phyloP scores from a whole-genome alignment of 805 yeast genomes.

The Pichia californica region DNA sequence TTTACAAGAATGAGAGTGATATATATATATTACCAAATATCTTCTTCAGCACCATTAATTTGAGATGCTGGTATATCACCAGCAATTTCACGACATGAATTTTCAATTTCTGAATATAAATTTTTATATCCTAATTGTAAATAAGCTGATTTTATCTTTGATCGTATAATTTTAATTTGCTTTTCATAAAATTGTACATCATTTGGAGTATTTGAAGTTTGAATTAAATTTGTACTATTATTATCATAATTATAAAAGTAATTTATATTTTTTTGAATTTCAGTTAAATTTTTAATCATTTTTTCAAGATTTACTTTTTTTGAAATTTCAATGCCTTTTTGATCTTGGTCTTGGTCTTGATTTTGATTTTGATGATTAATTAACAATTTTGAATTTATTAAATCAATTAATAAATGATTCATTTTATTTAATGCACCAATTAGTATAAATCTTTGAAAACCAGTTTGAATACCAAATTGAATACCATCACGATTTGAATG shows the following conservation, averaged over 20 bases:
- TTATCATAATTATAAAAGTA: slow-evolving; percentile 17
- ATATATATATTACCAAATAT: slow-evolving; percentile 23
- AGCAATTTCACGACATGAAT: slow-evolving; percentile 16
- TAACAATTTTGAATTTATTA: too few species aligned
- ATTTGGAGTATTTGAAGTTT: slow-evolving; percentile 21
- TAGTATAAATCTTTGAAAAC: slow-evolving; percentile 61
- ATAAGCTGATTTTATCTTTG: slow-evolving; percentile 25
- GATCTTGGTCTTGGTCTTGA: too few species aligned
- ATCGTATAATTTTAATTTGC: slow-evolving; percentile 21
- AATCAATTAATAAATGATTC: slow-evolving; percentile 23
- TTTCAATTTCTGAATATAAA: slow-evolving; percentile 19
- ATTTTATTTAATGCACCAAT: slow-evolving; percentile 62
- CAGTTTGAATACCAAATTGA: slow-evolving; percentile 76
- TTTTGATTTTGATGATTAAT: too few species aligned
- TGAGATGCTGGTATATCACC: slow-evolving; percentile 22
- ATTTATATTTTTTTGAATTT: slow-evolving; percentile 16
- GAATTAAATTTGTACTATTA: slow-evolving; percentile 15
- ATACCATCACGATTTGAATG: slow-evolving; percentile 71
- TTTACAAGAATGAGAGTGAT: slow-evolving; percentile 24
- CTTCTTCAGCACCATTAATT: slow-evolving; percentile 20
- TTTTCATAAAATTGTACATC: slow-evolving; percentile 26
- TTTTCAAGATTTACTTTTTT: slow-evolving; percentile 7
- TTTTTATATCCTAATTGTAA: slow-evolving; percentile 20
- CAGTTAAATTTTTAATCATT: slow-evolving; percentile 3
- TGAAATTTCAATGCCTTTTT: too few species aligned